Conservation (phyloP, 352 stramenopile genomes). For the Phytophthora brassicae region DNA sequence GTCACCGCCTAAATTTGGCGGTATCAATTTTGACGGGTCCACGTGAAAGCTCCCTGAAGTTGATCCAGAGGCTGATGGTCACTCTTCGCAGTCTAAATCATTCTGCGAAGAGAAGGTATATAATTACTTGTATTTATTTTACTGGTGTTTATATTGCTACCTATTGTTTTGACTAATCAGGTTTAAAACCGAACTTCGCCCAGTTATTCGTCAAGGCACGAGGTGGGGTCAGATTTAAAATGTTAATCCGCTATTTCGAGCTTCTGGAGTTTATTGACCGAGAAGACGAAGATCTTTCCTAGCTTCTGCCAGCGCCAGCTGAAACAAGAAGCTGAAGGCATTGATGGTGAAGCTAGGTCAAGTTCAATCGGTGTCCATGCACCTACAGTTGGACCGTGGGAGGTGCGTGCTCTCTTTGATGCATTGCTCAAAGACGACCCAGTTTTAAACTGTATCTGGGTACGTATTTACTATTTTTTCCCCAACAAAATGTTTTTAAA, state of each 20-base stretch:
- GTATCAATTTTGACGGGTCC: neutral
- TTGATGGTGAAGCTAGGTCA: neutral
- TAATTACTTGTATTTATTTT: too few relatives aligned
- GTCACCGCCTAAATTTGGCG: slow-evolving; percentile 8
- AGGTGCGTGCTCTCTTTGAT: slow-evolving; percentile 5
- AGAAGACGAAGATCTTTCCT: slow-evolving; percentile 10
- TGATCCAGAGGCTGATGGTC: slow-evolving; percentile 7
- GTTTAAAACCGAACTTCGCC: slow-evolving; percentile 5
- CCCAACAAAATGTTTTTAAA: too few relatives aligned
- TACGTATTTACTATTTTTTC: neutral
- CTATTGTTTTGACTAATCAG: neutral
- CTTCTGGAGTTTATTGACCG: slow-evolving; percentile 9
- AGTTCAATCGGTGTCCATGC: slow-evolving; percentile 3
- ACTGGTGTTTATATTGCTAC: neutral
- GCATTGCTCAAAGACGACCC: slow-evolving; percentile 6
- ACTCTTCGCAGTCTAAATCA: slow-evolving; percentile 10
- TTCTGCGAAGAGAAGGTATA: slow-evolving; percentile 5
- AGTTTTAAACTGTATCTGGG: slow-evolving; percentile 1
- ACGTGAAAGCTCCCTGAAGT: neutral
- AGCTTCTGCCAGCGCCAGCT: slow-evolving; percentile 4
- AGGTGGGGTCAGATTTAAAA: slow-evolving; percentile 16
- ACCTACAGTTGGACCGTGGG: slow-evolving; percentile 1
- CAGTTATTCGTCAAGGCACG: neutral
- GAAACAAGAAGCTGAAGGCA: slow-evolving; percentile 11
- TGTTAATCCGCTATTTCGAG: slow-evolving; percentile 4